phyloP scores from a whole-genome alignment of 169 alveolate genomes.

The Amoebophrya sp. region DNA sequence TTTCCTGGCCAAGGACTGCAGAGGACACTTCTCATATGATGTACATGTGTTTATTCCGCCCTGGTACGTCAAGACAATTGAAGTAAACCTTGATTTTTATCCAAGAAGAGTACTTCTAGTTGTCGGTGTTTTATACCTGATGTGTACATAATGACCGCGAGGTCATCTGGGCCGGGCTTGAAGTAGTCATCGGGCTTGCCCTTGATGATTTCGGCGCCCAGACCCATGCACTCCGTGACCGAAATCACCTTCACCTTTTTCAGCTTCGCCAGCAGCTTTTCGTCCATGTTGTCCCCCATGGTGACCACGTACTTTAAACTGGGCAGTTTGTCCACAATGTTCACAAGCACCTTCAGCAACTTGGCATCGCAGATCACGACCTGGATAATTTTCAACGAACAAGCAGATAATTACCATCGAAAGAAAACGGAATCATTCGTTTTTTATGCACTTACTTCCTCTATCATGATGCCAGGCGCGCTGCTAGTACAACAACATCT shows the following conservation, averaged over 20 bases:
- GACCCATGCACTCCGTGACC: not conserved
- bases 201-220: not conserved
- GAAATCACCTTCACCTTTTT: not conserved
- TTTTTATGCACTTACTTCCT: no score
- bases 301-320: not conserved
- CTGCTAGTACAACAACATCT: no score
- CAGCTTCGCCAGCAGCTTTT: not conserved
- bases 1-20: no score
- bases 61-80: no score
- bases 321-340: not conserved
- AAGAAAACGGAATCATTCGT: no score
- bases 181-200: not conserved
- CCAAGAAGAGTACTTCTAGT: no score
- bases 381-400: no score
- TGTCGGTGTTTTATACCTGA: not conserved
- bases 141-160: constrained; percentile 8
- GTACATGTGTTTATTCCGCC: no score
- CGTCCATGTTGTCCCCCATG: not conserved
- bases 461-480: no score
- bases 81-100: no score
- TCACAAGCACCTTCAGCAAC: not conserved
- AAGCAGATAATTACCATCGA: no score
- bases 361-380: not conserved
- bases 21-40: no score
- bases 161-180: not conserved